Evolutionary conservation across 2,329 filamentous ascomycete species (phyloP), one percentile per base, ranked within the genome.

Genomic region (Xylariaceae sp.): DNA sequence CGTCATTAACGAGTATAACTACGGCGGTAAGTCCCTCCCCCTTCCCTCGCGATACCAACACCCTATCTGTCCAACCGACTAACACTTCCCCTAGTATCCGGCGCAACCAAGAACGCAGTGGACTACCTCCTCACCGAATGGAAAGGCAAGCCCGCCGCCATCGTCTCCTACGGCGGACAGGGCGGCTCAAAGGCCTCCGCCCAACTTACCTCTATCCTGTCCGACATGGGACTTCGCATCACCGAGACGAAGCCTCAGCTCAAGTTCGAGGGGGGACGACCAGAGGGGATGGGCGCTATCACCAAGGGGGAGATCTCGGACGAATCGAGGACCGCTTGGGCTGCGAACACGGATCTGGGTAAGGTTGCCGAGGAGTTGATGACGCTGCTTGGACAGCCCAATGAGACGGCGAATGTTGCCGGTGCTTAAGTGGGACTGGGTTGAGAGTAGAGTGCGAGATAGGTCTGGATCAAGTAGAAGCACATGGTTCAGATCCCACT

Each of bases 51-150:
- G n/a, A n/a, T 27, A 27, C 22, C 39, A 15, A n/a, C 12, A 12
- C 9, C 27, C 38, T 9, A 18, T 33, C n/a, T 7, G 7, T 7
- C 22, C 47, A 6, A 49, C 22, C 27, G 11, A 32, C 19, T 27
- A 11, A 9, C 15, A 18, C 9, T 27, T n/a, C 18, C 18, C 10
- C 41, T 39, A 57, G 55, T 81, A 6, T 68, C 80, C 0, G 79
- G 74, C 0, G 72, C 68, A 6, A 65, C 79, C 43, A 85, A 85
- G 68, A 85, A 83, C 59, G 80, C 81, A 6, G 72, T 85, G 48
- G 82, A 85, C 61, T 84, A 81, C 58, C 70, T 85, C 1, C 75
- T 71, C 56, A 66, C 82, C 57, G 80, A 83, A 59, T 83, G 78
- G 76, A 71, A 64, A 19, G 76, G 73, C 9, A 83, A 83, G 62